Evolutionary conservation across 2,329 filamentous ascomycete genomes (phyloP).

Genomic region (Sporothrix sp.): DNA sequence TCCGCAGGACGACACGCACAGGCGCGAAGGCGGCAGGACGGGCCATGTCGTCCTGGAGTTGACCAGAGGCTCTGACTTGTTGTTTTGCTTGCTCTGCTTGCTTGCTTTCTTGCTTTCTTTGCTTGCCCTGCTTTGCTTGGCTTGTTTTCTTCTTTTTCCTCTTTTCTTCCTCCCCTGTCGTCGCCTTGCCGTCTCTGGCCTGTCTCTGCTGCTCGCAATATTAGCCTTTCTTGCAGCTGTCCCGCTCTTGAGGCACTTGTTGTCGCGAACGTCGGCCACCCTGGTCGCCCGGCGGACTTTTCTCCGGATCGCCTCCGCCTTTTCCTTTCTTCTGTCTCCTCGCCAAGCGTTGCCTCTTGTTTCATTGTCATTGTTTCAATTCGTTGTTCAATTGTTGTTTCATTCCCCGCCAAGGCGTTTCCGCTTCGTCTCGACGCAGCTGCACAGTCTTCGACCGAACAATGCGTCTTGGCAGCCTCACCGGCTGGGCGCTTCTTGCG

Average conservation of each 20-base stretch:
- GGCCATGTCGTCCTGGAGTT: too few relatives aligned
- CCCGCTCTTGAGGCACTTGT: too few relatives aligned
- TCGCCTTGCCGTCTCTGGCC: not conserved
- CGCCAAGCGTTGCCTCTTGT: too few relatives aligned
- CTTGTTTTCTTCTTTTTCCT: not conserved
- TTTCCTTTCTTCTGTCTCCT: not conserved
- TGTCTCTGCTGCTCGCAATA: too few relatives aligned
- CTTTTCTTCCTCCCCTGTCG: not conserved
- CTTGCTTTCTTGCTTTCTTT: not conserved
- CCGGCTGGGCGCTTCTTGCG: slow-evolving; percentile 12
- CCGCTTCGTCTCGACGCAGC: not conserved
- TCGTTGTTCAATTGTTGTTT: not conserved
- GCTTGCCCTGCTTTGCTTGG: not conserved
- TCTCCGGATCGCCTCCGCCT: too few relatives aligned
- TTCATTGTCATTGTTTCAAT: not conserved
- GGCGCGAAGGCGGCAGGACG: too few relatives aligned
- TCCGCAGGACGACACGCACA: not conserved
- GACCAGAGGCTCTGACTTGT: too few relatives aligned
- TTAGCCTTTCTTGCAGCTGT: too few relatives aligned
- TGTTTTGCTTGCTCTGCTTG: too few relatives aligned
- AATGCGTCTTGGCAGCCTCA: slow-evolving; percentile 15
- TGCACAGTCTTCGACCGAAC: not conserved
- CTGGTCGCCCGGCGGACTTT: too few relatives aligned
- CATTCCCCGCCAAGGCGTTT: not conserved
- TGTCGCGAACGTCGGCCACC: too few relatives aligned